phyloP scores from a whole-genome alignment of 495 filamentous ascomycete species.

The Xanthoparmelia taractica region DNA sequence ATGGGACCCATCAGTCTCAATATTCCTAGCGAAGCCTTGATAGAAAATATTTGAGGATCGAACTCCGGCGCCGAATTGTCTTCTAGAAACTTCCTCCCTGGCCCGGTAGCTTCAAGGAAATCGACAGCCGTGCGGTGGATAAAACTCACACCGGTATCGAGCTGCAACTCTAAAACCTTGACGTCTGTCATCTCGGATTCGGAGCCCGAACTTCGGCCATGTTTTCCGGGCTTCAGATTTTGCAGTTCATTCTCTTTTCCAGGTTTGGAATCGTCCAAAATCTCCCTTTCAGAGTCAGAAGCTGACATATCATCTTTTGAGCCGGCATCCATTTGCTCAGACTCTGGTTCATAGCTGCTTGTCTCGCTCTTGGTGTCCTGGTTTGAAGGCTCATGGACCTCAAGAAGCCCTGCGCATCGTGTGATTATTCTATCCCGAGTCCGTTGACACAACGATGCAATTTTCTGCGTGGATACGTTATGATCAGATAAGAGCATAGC shows the following conservation, averaged over 20 bases:
- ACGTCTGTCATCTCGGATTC: not conserved
- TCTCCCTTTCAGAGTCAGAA: not conserved
- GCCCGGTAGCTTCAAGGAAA: not conserved
- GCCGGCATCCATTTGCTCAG: not conserved
- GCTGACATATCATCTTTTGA: not conserved
- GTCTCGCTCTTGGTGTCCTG: not conserved
- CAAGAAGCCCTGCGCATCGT: constrained; percentile 5
- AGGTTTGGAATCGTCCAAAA: not conserved
- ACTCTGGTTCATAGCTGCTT: not conserved
- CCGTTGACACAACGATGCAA: not conserved
- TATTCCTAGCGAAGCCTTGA: not conserved
- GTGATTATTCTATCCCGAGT: not conserved
- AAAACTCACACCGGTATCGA: not conserved
- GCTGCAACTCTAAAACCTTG: not conserved
- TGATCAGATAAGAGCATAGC: not conserved
- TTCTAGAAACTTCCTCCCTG: not conserved
- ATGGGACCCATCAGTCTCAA: not conserved
- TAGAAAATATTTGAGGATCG: not conserved
- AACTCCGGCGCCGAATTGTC: not conserved
- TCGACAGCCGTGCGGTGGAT: constrained; percentile 11
- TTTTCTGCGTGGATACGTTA: not conserved
- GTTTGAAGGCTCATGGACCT: not conserved
- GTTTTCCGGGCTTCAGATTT: not conserved
- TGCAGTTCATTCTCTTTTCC: not conserved
- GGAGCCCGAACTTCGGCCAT: not conserved